A percentile compares a stretch with the other conserved stretches of the same genome.
Evolutionary conservation across 768 basidiomycete genomes (phyloP).

Genomic region (Mycena kentingensis): DNA sequence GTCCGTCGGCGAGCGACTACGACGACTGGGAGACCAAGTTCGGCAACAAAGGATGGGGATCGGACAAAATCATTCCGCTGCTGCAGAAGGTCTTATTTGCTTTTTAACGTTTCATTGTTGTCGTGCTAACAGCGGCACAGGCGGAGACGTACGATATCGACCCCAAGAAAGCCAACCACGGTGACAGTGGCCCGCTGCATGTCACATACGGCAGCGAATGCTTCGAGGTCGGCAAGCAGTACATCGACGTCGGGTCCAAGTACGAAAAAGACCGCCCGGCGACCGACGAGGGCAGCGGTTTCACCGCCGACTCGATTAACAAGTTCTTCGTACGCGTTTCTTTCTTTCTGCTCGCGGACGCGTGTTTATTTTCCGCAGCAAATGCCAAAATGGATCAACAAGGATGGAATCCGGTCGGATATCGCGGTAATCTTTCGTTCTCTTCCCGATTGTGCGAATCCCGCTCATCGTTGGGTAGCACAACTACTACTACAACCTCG

Average conservation of each 20-base stretch:
- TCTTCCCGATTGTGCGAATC: background rate
- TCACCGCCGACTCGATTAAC: slow-evolving; percentile 6
- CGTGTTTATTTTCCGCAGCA: background rate
- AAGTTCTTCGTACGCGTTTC: slow-evolving; percentile 4
- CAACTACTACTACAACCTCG: slow-evolving; percentile 30
- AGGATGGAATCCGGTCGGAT: slow-evolving; percentile 3
- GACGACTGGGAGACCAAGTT: slow-evolving; percentile 32
- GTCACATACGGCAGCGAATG: slow-evolving; percentile 20
- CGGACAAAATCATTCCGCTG: slow-evolving; percentile 26
- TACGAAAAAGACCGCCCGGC: slow-evolving; percentile 6
- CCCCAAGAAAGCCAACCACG: slow-evolving; percentile 32
- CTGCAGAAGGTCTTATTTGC: slow-evolving; percentile 23
- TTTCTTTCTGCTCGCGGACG: background rate
- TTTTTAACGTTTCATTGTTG: background rate
- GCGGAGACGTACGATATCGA: slow-evolving; percentile 36
- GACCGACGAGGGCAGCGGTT: slow-evolving; percentile 18
- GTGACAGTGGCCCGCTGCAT: slow-evolving; percentile 35
- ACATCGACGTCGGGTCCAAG: slow-evolving; percentile 30
- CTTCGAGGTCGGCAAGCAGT: slow-evolving; percentile 8
- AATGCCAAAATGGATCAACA: slow-evolving; percentile 3
- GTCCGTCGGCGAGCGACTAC: slow-evolving; percentile 17
- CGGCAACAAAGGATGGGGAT: slow-evolving; percentile 28
- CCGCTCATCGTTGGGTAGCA: slow-evolving; percentile 24
- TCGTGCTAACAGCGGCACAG: slow-evolving; percentile 4
- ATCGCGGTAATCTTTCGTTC: background rate